phyloP scores from a whole-genome alignment of 1,139 yeast species.

The Debaryomyces robertsiae region DNA sequence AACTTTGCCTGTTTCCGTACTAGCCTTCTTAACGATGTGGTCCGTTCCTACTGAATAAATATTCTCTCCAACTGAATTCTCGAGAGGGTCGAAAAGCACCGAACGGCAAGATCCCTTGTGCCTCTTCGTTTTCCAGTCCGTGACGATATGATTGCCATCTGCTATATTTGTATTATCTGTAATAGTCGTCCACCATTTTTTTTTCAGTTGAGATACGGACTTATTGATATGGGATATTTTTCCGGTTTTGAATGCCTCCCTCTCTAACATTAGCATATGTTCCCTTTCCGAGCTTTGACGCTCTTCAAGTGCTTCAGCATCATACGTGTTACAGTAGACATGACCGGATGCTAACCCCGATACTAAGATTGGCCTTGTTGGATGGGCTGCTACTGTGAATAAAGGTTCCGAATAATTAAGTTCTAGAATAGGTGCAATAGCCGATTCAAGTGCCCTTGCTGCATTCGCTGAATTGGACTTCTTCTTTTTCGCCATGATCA shows the following conservation, averaged over 20 bases:
- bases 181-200: conserved; percentile 53
- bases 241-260: conserved; percentile 31
- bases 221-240: conserved; percentile 29
- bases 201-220: conserved; percentile 42
- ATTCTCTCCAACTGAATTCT: conserved; percentile 49
- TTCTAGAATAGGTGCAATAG: conserved; percentile 54
- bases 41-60: conserved; percentile 80
- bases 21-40: conserved; percentile 74
- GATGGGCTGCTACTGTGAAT: conserved; percentile 81
- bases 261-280: conserved; percentile 21
- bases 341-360: conserved; percentile 84
- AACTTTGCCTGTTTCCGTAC: conserved; percentile 75
- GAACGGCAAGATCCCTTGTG: conserved; percentile 90
- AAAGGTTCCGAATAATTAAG: conserved; percentile 60
- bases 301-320: conserved; percentile 47
- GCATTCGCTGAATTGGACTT: conserved; percentile 10
- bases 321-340: conserved; percentile 58
- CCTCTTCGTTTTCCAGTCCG: conserved; percentile 83
- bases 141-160: conserved; percentile 34
- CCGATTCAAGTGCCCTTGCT: conserved; percentile 29
- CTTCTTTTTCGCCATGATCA: conserved; percentile 12
- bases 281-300: conserved; percentile 27
- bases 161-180: conserved; percentile 35
- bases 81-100: conserved; percentile 61
- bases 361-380: conserved; percentile 62